Percentiles rank a stretch among this genome's conserved stretches.
Evolutionary conservation across 2,329 filamentous ascomycete species (phyloP).

Genomic region (Epichloe typhina): DNA sequence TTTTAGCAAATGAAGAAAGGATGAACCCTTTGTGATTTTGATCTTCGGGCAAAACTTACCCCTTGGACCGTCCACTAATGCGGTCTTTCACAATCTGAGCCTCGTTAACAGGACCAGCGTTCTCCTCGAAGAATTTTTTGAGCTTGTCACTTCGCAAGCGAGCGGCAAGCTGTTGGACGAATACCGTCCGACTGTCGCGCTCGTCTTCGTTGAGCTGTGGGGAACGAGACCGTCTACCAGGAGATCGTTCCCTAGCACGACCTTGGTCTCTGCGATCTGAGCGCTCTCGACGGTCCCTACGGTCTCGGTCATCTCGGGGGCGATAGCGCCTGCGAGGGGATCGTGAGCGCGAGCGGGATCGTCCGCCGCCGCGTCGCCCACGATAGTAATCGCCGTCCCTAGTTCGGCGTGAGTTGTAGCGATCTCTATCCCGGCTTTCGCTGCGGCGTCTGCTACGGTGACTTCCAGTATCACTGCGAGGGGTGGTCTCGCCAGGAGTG

Average conservation of each 20-base stretch:
- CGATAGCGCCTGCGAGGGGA: slow-evolving; percentile 52
- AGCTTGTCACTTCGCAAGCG: slow-evolving; percentile 85
- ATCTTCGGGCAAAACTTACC: slow-evolving; percentile 43
- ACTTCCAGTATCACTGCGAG: slow-evolving; percentile 64
- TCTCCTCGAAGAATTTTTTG: slow-evolving; percentile 94
- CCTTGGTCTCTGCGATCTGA: slow-evolving; percentile 35
- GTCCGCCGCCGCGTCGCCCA: slow-evolving; percentile 28
- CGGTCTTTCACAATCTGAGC: slow-evolving; percentile 98
- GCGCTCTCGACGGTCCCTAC: slow-evolving; percentile 36
- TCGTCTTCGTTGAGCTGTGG: slow-evolving; percentile 86
- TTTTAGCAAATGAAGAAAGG: no score
- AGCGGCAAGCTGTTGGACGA: slow-evolving; percentile 94
- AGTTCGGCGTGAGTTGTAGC: slow-evolving; percentile 59
- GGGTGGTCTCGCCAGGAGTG: slow-evolving; percentile 49
- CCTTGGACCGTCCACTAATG: slow-evolving; percentile 93
- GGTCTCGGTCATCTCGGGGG: slow-evolving; percentile 39
- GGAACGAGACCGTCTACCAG: slow-evolving; percentile 34
- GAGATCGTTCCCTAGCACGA: slow-evolving; percentile 38
- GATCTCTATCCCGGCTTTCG: slow-evolving; percentile 63
- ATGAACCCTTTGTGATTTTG: neutral
- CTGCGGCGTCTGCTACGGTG: slow-evolving; percentile 72
- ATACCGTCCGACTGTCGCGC: slow-evolving; percentile 90
- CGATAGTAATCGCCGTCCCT: slow-evolving; percentile 62
- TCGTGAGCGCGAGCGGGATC: slow-evolving; percentile 56
- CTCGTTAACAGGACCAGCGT: slow-evolving; percentile 87